phyloP scores from a whole-genome alignment of 2,329 filamentous ascomycete genomes.

The Cladosporium austrohemisphaericum region DNA sequence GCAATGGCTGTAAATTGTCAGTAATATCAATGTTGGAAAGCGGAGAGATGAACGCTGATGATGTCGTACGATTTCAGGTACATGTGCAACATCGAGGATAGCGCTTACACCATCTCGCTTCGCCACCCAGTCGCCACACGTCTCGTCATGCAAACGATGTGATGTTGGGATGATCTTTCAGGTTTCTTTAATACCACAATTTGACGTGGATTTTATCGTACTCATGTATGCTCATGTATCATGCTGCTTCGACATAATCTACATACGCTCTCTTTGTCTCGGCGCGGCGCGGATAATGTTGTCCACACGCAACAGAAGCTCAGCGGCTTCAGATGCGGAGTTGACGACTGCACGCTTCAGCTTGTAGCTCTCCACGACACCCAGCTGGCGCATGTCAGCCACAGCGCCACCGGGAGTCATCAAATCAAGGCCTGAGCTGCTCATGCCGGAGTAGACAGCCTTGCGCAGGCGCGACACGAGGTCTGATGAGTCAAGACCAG shows the following conservation, averaged over 20 bases:
- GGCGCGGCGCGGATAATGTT: constrained; percentile 96
- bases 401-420: constrained; percentile 87
- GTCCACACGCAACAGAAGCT: constrained; percentile 91
- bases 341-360: constrained; percentile 97
- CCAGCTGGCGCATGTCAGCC: constrained; percentile 90
- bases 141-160: constrained; percentile 1
- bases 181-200: not conserved
- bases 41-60: not conserved
- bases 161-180: constrained; percentile 6
- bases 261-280: constrained; percentile 73
- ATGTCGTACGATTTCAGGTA: constrained; percentile 1
- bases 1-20: not conserved
- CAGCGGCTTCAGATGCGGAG: constrained; percentile 91
- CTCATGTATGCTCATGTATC: constrained; percentile 14
- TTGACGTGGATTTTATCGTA: not conserved
- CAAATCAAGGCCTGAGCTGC: constrained; percentile 85
- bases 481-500: constrained; percentile 91
- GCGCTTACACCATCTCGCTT: constrained; percentile 8
- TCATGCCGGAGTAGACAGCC: constrained; percentile 91
- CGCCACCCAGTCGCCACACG: not conserved
- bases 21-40: not conserved
- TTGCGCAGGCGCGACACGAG: constrained; percentile 87
- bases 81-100: not conserved
- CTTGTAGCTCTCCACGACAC: constrained; percentile 98
- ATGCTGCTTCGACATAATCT: constrained; percentile 25